Evolutionary conservation across 2,329 filamentous ascomycete genomes (phyloP), one percentile per base, ranked within the genome.

Genomic region (Sclerotinia subarctica): DNA sequence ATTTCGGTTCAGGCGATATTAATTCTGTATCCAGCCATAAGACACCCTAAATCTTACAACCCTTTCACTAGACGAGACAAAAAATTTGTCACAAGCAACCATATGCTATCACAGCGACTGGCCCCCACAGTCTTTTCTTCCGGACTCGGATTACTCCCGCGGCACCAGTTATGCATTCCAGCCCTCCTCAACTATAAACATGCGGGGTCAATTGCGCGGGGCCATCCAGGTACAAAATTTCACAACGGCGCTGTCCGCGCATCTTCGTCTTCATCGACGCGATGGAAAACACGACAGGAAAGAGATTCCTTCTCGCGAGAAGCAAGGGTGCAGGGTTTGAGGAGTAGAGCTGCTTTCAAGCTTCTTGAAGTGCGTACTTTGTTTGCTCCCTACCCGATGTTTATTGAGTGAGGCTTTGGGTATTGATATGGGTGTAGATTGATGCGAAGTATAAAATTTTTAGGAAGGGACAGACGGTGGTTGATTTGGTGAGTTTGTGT

Each of bases 301-400:
- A 84, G 80, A 52, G 95, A 99, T 80, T 80, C 79, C 24, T 96
- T 88, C 77, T 86, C 90, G 0, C 86, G 86, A 67, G 87, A 91
- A 74, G 94, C 95, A 57, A 90, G 88, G 75, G 88, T 96, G 2
- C 85, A 91, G 72, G 90, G 90, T 0, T 81, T 97, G 68, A 97
- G 94, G 79, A 96, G 93, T 74, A 88, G 95, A 70, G 95, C 95
- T 35, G 95, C 94, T 0, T 97, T 95, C 79, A 99, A 99, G 79
- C 82, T 99, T 13, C 80, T 97, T 24, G 91, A 97, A 83, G 93
- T 93, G 77, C 44, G 63, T 52, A 3, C 8, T 26, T 29, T 49
- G 1, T 35, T 35, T 35, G 29, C 32, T 35, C 1, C 29, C 2
- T 54, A 10, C 11, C 52, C 3, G 32, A 44, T 26, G 5, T 24